Evolutionary conservation across 805 yeast species (phyloP), one percentile per base, ranked within the genome.

Genomic region (Wickerhamomyces sydowiorum): DNA sequence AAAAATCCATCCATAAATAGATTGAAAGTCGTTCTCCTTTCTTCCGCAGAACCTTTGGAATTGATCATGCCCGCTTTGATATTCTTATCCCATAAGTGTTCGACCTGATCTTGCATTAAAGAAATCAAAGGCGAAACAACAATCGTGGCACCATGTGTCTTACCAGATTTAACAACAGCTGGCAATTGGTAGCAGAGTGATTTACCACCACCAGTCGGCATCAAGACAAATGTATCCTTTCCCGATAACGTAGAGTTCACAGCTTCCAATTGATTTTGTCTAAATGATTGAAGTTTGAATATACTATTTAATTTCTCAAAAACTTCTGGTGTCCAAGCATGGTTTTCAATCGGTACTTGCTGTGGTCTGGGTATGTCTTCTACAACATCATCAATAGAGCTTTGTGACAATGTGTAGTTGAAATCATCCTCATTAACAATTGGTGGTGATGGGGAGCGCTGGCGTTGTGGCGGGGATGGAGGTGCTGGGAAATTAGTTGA

Each of bases 201-300:
- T 59, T 93, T 93, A 39, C 99, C 99, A 39, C 99, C 99, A 30
- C 99, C 99, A 1, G 99, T 93, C 0, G 99, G 99, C 96, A 93
- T 91, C 52, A 93, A 69, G 2, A 93, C 97, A 65, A 93, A 88
- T 0, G 86, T 96, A 60, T 93, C 99, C 35, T 75, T 72, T 1
- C 96, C 96, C 5, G 74, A 59, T 24, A 82, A 56, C 24, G 86
- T 82, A 1, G 95, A 82, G 53, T 82, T 79, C 6, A 93, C 76
- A 0, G 97, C 98, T 41, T 87, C 93, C 29, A 83, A 63, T 57
- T 93, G 99, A 59, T 91, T 86, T 5, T 80, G 75, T 43, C 99
- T 72, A 61, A 93, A 93, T 2, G 73, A 69, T 4, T 64, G 56
- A 27, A 93, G 61, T 25, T 79, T 75, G 65, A 93, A 93, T 4